Conservation (phyloP, 2,329 filamentous ascomycete species). For the Xylariaceae sp. region DNA sequence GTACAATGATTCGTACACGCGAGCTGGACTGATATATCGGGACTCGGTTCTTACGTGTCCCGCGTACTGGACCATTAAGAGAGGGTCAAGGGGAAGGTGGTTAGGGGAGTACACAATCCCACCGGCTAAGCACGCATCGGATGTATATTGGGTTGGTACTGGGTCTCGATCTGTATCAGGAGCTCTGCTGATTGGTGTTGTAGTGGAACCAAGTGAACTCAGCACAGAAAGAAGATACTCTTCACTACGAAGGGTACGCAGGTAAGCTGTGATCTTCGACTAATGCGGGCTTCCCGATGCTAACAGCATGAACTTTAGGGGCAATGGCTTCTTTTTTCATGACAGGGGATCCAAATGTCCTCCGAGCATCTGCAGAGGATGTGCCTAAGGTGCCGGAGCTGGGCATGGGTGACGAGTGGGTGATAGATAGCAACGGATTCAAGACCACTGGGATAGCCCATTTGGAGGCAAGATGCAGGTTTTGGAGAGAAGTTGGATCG, state of each 20-base stretch:
- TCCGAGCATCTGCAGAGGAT: conserved; percentile 46
- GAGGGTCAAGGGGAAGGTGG: conserved; percentile 42
- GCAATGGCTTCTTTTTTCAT: conserved; percentile 58
- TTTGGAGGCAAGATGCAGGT: conserved; percentile 45
- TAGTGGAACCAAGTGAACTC: conserved; percentile 54
- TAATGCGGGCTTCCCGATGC: conserved; percentile 5
- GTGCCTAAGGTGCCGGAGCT: conserved; percentile 42
- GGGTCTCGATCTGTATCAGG: background rate
- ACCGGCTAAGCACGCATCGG: conserved; percentile 55
- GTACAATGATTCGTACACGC: conserved; percentile 47
- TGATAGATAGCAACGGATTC: conserved; percentile 44
- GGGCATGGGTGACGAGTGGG: conserved; percentile 41
- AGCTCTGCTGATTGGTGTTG: conserved; percentile 3
- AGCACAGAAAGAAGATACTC: conserved; percentile 45
- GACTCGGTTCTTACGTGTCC: conserved; percentile 58
- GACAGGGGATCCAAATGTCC: conserved; percentile 53
- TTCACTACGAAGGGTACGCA: conserved; percentile 51
- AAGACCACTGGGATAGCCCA: conserved; percentile 30
- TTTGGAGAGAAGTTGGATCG: conserved; percentile 45
- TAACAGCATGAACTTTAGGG: conserved; percentile 30
- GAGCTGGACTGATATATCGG: conserved; percentile 54
- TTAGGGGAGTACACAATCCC: conserved; percentile 56
- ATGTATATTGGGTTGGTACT: conserved; percentile 45
- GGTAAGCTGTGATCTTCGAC: conserved; percentile 9
- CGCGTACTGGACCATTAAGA: conserved; percentile 49